phyloP scores from a whole-genome alignment of 495 filamentous ascomycete species.

The Collariella sp. region DNA sequence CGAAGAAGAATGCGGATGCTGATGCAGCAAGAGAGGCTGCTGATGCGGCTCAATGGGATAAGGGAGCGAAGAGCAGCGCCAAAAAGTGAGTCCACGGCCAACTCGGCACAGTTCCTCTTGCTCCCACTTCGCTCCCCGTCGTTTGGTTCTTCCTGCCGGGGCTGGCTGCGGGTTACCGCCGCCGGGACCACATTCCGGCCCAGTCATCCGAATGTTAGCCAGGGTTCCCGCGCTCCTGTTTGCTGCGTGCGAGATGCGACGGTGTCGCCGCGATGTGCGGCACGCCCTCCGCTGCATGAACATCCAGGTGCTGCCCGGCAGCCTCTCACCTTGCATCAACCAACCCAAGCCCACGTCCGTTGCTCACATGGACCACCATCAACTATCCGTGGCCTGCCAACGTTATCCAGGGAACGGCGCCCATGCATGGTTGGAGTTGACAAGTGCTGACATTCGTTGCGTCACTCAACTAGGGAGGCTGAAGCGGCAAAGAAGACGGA shows the following conservation, averaged over 20 bases:
- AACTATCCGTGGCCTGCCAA: not conserved
- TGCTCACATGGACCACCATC: not conserved
- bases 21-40: conserved; percentile 55
- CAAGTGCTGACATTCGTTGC: conserved; percentile 11
- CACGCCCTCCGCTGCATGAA: not conserved
- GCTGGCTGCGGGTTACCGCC: conserved; percentile 1
- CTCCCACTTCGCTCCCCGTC: not conserved
- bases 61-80: conserved; percentile 71
- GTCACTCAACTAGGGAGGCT: conserved; percentile 56
- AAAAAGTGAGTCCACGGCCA: conserved; percentile 63
- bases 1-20: conserved; percentile 62
- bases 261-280: not conserved
- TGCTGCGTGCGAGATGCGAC: not conserved
- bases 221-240: not conserved
- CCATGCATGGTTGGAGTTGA: not conserved
- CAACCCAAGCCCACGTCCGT: not conserved
- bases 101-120: conserved; percentile 1
- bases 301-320: not conserved
- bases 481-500: conserved; percentile 82
- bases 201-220: not conserved
- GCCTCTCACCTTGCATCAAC: not conserved
- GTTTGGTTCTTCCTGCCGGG: not conserved
- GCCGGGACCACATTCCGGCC: not conserved
- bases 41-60: conserved; percentile 73
- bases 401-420: not conserved